A percentile compares a stretch with the other conserved stretches of the same genome.
These are phyloP conservation scores for Botryotinia calthae DNA, from an alignment of 2,329 filamentous ascomycete species.

Conservation along the genomic window DNA sequence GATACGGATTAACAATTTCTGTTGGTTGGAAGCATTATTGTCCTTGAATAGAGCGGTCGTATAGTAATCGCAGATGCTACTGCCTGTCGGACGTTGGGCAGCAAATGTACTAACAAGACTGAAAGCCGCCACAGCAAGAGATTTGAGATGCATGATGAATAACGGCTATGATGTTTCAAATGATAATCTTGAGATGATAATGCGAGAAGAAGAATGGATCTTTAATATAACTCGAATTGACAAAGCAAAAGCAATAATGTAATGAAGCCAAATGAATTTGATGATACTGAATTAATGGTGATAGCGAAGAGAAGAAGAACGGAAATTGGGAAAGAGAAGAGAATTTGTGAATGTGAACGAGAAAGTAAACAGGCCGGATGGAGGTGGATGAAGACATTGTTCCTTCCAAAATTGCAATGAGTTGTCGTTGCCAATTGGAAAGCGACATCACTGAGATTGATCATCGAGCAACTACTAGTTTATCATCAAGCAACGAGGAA, in stretches of 20 bases:
- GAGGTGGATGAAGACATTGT: too few species aligned
- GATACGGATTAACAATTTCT: conserved; percentile 53
- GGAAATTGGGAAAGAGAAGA: background rate
- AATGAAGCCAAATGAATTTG: background rate
- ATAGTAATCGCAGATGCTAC: conserved; percentile 62
- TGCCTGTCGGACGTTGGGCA: conserved; percentile 48
- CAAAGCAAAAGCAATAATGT: background rate
- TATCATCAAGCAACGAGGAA: background rate
- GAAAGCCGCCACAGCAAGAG: conserved; percentile 25
- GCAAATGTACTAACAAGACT: conserved; percentile 21
- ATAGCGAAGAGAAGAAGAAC: background rate
- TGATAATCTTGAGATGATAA: background rate
- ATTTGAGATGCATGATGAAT: conserved; percentile 31
- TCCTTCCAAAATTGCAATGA: background rate
- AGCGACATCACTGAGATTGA: background rate
- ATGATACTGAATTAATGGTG: background rate
- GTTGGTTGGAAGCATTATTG: conserved; percentile 59
- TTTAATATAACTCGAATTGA: background rate
- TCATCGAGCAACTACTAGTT: too few species aligned
- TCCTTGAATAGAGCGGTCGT: conserved; percentile 56
- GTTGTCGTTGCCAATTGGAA: background rate
- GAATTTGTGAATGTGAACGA: background rate
- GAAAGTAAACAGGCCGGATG: background rate
- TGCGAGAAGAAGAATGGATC: background rate
- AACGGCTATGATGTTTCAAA: background rate